A percentile compares a stretch with the other conserved stretches of the same genome.
Conservation (phyloP, 345 rosid genomes). For the Capsella bursapastoris region DNA sequence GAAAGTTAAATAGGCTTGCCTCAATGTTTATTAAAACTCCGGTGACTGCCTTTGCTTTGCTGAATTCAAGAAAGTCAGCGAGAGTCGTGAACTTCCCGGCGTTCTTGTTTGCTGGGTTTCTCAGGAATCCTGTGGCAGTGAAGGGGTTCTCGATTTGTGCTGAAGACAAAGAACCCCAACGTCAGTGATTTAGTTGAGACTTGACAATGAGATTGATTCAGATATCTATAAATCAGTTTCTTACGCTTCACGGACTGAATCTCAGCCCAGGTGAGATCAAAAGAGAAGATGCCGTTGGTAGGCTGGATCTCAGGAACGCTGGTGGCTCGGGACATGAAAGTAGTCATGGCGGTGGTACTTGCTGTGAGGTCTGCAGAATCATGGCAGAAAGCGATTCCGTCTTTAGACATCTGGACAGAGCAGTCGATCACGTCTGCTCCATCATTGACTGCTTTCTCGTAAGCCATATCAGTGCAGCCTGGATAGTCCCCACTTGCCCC, state of each 20-base stretch:
- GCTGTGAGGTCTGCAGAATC: slow-evolving; percentile 62
- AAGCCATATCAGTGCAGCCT: slow-evolving; percentile 83
- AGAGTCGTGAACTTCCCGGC: slow-evolving; percentile 70
- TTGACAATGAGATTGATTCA: neutral
- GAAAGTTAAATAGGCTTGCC: slow-evolving; percentile 45
- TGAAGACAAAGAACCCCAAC: slow-evolving; percentile 43
- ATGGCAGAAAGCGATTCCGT: slow-evolving; percentile 80
- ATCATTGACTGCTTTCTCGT: slow-evolving; percentile 73
- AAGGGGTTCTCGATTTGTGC: slow-evolving; percentile 77
- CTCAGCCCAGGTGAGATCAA: slow-evolving; percentile 88
- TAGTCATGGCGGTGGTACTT: slow-evolving; percentile 62
- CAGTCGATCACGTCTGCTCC: slow-evolving; percentile 87
- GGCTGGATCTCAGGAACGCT: slow-evolving; percentile 71
- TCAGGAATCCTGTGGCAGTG: slow-evolving; percentile 35
- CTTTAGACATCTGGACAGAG: slow-evolving; percentile 84
- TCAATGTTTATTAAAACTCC: slow-evolving; percentile 79
- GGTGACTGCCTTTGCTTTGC: slow-evolving; percentile 69
- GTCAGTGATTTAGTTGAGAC: neutral
- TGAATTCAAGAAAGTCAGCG: slow-evolving; percentile 65
- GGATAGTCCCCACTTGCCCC: slow-evolving; percentile 91
- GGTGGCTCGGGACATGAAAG: slow-evolving; percentile 57
- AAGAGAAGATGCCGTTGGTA: slow-evolving; percentile 72
- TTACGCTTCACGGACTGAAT: slow-evolving; percentile 81
- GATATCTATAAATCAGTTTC: neutral
- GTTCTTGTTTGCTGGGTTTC: slow-evolving; percentile 73